A percentile compares a stretch with the other conserved stretches of the same genome.
phyloP scores from a whole-genome alignment of 352 stramenopile species.

The Aphanomyces cochlioides region DNA sequence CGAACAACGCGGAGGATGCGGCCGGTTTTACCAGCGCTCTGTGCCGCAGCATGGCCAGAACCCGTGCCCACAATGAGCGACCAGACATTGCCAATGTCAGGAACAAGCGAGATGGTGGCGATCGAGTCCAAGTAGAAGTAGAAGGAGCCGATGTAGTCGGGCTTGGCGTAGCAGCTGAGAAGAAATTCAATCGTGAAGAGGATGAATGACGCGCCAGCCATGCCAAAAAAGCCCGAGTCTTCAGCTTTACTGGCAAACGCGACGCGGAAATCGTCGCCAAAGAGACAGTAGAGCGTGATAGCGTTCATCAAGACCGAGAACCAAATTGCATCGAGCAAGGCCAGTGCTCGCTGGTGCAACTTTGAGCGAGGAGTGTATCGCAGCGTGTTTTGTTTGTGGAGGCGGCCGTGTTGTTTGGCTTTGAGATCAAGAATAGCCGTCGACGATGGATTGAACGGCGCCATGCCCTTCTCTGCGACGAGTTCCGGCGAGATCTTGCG shows the following conservation, averaged over 20 bases:
- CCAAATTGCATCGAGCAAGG: constrained; percentile 66
- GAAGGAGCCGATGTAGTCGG: constrained; percentile 85
- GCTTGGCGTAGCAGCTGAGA: constrained; percentile 66
- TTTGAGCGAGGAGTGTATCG: background rate
- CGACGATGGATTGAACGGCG: background rate
- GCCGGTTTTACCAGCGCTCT: constrained; percentile 67
- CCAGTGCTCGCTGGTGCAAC: constrained; percentile 9
- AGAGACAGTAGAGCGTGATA: constrained; percentile 90
- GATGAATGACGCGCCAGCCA: constrained; percentile 86
- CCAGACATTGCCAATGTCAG: constrained; percentile 83
- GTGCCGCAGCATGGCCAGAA: constrained; percentile 39
- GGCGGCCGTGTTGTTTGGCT: background rate
- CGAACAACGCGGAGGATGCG: constrained; percentile 83
- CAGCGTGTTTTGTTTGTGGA: background rate
- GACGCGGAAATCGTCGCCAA: constrained; percentile 89
- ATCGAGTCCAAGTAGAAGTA: constrained; percentile 88
- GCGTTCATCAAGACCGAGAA: constrained; percentile 85
- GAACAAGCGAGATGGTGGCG: constrained; percentile 79
- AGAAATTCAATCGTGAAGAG: constrained; percentile 90
- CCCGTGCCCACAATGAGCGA: constrained; percentile 60
- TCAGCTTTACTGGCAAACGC: constrained; percentile 54
- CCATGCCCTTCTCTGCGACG: background rate
- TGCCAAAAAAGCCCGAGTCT: constrained; percentile 79
- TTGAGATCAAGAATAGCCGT: constrained; percentile 8
- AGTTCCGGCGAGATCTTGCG: constrained; percentile 17